Base-by-base conservation (phyloP, 192 early-diverging fungal genomes). In the Backusella circina region DNA sequence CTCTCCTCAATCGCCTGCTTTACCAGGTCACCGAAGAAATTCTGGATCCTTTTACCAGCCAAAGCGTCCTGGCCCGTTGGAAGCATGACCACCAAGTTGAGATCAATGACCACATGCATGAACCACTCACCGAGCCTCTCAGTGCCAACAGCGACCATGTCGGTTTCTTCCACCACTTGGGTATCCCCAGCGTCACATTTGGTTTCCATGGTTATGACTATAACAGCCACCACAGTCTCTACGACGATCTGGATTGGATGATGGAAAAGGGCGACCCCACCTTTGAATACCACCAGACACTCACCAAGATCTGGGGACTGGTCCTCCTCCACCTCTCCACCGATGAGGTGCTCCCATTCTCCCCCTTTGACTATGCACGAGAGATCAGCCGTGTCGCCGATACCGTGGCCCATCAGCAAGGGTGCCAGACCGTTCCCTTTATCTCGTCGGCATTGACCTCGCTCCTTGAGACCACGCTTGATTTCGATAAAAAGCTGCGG, bases 161-260 rank as follows among this genome's bases (percentile, higher is more conserved):
- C 1, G 75, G 86, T 13, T 91, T 91, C 41, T 75, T 89, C 38
- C 81, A 88, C 8, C 86, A 88, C 44, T 78, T 88, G 15, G 90
- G 90, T 47, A 81, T 91, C n/a, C 76, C 88, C 5, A 77, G 85
- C 1, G 26, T 90, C 10, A 77, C 84, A 67, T 39, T 91, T 67
- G 78, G 82, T 47, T 91, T 91, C 75, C 50, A 64, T 2, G 84
- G 84, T 0, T 61, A 61, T 30, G 74, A 76, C 30, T 41, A 75
- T 10, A 86, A 87, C 26, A 67, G 85, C 3, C 87, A 86, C 31
- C 90, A 91, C 72, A 86, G 84, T 33, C 88, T 86, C 78, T 90
- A 89, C 78, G 90, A 91, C 80, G 36, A 21, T 8, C 8, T 73
- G 5, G 7, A 33, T 38, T 37, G 88, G 70, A 86, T 91, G 84